Percentiles rank a stretch among this genome's conserved stretches.
Conservation (phyloP, 441 rosid species). For the Kokia cookei region DNA sequence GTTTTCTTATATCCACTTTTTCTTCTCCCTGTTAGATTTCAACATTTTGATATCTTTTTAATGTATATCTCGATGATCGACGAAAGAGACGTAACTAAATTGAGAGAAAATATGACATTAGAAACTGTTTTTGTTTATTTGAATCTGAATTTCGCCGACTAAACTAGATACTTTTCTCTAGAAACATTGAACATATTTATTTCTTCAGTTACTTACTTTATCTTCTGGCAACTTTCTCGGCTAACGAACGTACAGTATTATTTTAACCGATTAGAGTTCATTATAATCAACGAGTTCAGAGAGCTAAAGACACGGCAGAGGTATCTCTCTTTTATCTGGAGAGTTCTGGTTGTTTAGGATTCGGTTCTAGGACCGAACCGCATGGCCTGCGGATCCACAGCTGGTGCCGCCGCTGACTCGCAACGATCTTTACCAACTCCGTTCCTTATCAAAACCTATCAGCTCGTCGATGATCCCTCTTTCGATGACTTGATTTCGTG, state of each 20-base stretch:
- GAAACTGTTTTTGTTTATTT: neutral
- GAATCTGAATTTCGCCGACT: neutral
- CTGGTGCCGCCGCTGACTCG: constrained; percentile 36
- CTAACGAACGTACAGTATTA: neutral
- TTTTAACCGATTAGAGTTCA: too few species aligned
- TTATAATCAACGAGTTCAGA: too few species aligned
- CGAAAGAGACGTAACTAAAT: neutral
- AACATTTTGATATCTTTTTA: neutral
- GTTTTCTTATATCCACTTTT: neutral
- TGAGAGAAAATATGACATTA: neutral
- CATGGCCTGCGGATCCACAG: constrained; percentile 39
- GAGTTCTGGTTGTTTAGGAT: constrained; percentile 6
- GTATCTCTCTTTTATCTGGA: constrained; percentile 8
- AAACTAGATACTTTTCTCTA: neutral
- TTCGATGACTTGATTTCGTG: constrained; percentile 71
- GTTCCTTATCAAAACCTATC: constrained; percentile 74
- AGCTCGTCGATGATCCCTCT: constrained; percentile 64
- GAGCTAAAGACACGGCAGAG: neutral
- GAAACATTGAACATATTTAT: neutral
- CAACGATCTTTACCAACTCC: constrained; percentile 83
- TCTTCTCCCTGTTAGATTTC: neutral
- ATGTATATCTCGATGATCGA: neutral
- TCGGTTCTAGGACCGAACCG: constrained; percentile 30
- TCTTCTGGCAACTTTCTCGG: constrained; percentile 1
- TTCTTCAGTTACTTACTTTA: neutral